phyloP scores from a whole-genome alignment of 2,329 filamentous ascomycete genomes.

The Trichoderma lentiforme region DNA sequence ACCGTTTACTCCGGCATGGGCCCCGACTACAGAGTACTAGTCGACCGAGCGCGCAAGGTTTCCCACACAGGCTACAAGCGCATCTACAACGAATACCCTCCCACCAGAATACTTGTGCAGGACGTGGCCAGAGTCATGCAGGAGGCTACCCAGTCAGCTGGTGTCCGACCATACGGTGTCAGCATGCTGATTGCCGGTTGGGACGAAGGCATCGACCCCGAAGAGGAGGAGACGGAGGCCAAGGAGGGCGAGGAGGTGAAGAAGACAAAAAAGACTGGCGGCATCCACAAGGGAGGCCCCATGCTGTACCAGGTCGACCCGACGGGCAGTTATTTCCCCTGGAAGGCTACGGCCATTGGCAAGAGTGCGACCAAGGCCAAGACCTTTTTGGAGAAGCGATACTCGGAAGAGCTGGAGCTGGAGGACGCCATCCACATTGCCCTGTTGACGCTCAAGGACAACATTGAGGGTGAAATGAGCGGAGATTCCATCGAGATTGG shows the following conservation, averaged over 20 bases:
- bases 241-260: slow-evolving; percentile 68
- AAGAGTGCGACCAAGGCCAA: slow-evolving; percentile 98
- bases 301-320: slow-evolving; percentile 99
- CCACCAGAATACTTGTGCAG: slow-evolving; percentile 97
- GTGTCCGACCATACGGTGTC: slow-evolving; percentile 95
- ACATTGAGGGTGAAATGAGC: slow-evolving; percentile 99
- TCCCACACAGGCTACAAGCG: slow-evolving; percentile 99
- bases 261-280: slow-evolving; percentile 81
- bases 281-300: slow-evolving; percentile 90
- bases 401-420: slow-evolving; percentile 93
- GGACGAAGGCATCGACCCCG: slow-evolving; percentile 94
- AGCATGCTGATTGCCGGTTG: slow-evolving; percentile 93
- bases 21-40: slow-evolving; percentile 94
- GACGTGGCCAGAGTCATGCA: slow-evolving; percentile 98
- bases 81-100: slow-evolving; percentile 99
- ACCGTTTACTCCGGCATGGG: slow-evolving; percentile 99
- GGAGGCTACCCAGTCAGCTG: slow-evolving; percentile 96
- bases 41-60: slow-evolving; percentile 97
- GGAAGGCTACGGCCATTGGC: slow-evolving; percentile 98
- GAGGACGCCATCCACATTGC: slow-evolving; percentile 99
- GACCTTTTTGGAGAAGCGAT: slow-evolving; percentile 98
- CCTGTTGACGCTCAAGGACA: slow-evolving; percentile 94
- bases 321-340: slow-evolving; percentile 98
- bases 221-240: slow-evolving; percentile 60
- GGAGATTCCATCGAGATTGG: slow-evolving; percentile 98